Percentiles rank a stretch among this genome's conserved stretches.
These are phyloP conservation scores for Colletotrichum limetticola DNA, from an alignment of 2,329 filamentous ascomycete genomes.

Conservation along the genomic window DNA sequence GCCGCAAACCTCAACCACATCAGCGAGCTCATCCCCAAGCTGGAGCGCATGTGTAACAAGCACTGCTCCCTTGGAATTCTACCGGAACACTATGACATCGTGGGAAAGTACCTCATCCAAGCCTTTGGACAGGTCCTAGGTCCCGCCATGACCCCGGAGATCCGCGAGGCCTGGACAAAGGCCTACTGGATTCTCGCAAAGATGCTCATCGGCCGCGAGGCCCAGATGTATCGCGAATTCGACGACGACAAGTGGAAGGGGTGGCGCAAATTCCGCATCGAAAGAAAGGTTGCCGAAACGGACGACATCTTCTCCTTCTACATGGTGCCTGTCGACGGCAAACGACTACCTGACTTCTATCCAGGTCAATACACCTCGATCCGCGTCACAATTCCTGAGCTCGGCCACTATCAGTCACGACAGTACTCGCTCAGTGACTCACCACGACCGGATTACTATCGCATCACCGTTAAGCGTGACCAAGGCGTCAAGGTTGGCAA, in stretches of 20 bases:
- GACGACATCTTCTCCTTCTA: conserved; percentile 78
- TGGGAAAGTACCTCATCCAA: conserved; percentile 74
- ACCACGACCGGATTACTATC: conserved; percentile 70
- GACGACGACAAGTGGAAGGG: conserved; percentile 66
- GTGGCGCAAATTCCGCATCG: conserved; percentile 75
- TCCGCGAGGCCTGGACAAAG: conserved; percentile 74
- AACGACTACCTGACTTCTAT: conserved; percentile 69
- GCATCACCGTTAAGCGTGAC: conserved; percentile 78
- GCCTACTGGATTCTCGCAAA: conserved; percentile 80
- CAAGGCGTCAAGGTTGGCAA: conserved; percentile 52
- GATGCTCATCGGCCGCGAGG: conserved; percentile 76
- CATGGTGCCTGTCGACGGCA: conserved; percentile 70
- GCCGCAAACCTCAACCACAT: conserved; percentile 76
- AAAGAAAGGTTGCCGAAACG: conserved; percentile 72
- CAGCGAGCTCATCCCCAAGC: conserved; percentile 62
- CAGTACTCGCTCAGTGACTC: conserved; percentile 80
- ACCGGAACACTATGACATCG: conserved; percentile 76
- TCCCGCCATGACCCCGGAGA: conserved; percentile 70
- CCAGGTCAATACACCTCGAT: conserved; percentile 81
- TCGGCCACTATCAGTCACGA: conserved; percentile 71
- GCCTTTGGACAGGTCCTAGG: conserved; percentile 76
- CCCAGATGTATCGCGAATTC: conserved; percentile 69
- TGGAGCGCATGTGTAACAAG: conserved; percentile 74
- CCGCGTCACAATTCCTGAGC: conserved; percentile 64
- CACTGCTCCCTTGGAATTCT: conserved; percentile 77